A percentile compares a stretch with the other conserved stretches of the same genome.
Conservation (phyloP, 1,139 yeast genomes). For the Kodamaea plutei region DNA sequence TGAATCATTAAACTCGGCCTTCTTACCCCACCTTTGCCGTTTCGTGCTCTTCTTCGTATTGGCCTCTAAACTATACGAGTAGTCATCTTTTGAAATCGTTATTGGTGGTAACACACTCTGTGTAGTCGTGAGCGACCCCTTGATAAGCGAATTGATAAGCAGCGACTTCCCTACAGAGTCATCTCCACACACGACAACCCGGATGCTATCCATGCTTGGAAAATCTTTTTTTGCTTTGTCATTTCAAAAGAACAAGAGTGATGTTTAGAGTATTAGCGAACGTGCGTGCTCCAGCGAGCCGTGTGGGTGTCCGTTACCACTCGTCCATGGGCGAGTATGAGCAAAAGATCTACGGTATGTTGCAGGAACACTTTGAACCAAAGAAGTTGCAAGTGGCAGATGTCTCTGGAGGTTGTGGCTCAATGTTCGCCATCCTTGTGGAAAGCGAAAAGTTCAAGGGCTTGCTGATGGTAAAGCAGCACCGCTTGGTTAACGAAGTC, state of each 20-base stretch:
- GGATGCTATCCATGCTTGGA: slow-evolving; percentile 6
- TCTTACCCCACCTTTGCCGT: slow-evolving; percentile 2
- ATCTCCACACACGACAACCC: slow-evolving; percentile 94
- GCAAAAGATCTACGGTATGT: slow-evolving; percentile 53
- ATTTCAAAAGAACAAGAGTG: no score
- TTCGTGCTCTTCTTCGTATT: slow-evolving; percentile 4
- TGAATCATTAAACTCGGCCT: slow-evolving; percentile 5
- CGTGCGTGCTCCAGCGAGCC: background rate
- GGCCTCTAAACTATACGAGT: slow-evolving; percentile 22
- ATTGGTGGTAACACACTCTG: slow-evolving; percentile 59
- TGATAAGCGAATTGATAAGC: slow-evolving; percentile 71
- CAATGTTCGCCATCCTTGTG: slow-evolving; percentile 88
- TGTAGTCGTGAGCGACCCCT: slow-evolving; percentile 58
- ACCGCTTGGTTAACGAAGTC: slow-evolving; percentile 77
- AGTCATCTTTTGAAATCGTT: slow-evolving; percentile 52
- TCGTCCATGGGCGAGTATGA: slow-evolving; percentile 62
- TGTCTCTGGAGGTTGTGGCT: slow-evolving; percentile 93
- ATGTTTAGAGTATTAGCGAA: slow-evolving; percentile 2
- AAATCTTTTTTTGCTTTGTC: no score
- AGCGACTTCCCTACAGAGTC: slow-evolving; percentile 85
- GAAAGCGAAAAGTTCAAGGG: slow-evolving; percentile 76
- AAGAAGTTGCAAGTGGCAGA: slow-evolving; percentile 63
- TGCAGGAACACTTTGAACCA: slow-evolving; percentile 57
- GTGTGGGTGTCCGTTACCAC: slow-evolving; percentile 4
- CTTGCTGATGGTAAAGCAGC: slow-evolving; percentile 82